Evolutionary conservation across 352 stramenopile species (phyloP), one percentile per base, ranked within the genome.

Genomic region (Phytophthora fragariae): DNA sequence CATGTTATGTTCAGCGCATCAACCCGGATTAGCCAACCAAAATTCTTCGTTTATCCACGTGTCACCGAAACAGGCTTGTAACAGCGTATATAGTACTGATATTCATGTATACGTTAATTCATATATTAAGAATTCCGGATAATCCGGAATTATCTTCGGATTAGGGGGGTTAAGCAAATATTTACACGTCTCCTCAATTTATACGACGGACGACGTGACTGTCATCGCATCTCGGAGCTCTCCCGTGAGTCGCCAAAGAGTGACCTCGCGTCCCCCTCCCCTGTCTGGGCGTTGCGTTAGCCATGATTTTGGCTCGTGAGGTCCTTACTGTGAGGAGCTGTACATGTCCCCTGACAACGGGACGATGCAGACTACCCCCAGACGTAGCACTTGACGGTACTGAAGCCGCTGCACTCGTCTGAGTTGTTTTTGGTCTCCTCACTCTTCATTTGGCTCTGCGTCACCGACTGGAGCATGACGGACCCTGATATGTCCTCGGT

Each of bases 401-500:
- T 29, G 47, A 54, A 54, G 47, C 27, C 47, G 19, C 47, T 50
- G 44, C 44, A n/a, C 1, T n/a, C 12, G 15, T 47, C 44, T 21
- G 49, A 53, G 15, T 53, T 24, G 46, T 11, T 17, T 7, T n/a
- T 53, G 12, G 24, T 5, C 15, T 17, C 37, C 21, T 57, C 68
- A 75, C 41, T 70, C 37, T 33, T 15, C 33, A 15, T 66, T 70
- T 60, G 58, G 24, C 60, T 2, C 47, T 31, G 39, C 39, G 39
- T 46, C 10, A 21, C n/a, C 15, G n/a, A 37, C 59, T 41, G 12
- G 21, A 63, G 31, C 44, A 75, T 70, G 68, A 39, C 50, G 46
- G 47, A 57, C 61, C 8, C 47, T 14, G 68, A 70, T 29, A 37
- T 75, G 10, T 24, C n/a, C 11, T 46, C 61, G 41, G 41, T 75